Evolutionary conservation across 2,329 filamentous ascomycete genomes (phyloP), one percentile per base, ranked within the genome.

Genomic region (Alternaria brassicae): DNA sequence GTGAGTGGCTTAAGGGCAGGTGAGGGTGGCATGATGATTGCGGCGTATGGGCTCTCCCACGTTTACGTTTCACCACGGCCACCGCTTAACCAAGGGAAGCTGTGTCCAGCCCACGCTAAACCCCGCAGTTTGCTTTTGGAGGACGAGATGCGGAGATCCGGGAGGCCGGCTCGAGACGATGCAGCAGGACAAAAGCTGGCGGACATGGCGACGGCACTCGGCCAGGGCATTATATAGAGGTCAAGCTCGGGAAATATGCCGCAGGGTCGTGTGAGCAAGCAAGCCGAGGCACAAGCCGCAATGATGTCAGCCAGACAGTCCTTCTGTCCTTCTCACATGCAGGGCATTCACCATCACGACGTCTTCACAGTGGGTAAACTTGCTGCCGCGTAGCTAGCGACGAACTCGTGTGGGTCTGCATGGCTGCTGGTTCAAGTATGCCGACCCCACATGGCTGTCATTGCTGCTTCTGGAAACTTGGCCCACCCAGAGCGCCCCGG

Each of bases 11-110:
- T 42, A 27, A 8, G 47, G 39, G 56, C 58, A 61, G 70, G 53
- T 65, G 71, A 69, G 48, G 57, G 58, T 66, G 68, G 65, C 71
- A 74, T 74, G 67, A 74, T 74, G 67, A 62, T 59, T 61, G 58
- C 53, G 49, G 47, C 55, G 47, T 44, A 52, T 44, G 40, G 57
- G 52, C 60, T 63, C 67, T 56, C 65, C 65, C 63, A 59, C 61
- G 60, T 57, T 68, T 67, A 70, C 61, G 68, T 70, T 66, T 69
- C 66, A 71, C 65, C 56, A 67, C 65, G 63, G 52, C 55, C 56
- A 56, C 51, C 25, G 51, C 39, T n/a, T 53, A 50, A 32, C 39
- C 23, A 17, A 37, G 39, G 52, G 61, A 54, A 65, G 64, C 63
- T 60, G 62, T 56, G 51, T 61, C 56, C 61, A 41, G 32, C 34